Conservation (phyloP, 192 early-diverging fungal genomes). For the Backusella tuberculispora region DNA sequence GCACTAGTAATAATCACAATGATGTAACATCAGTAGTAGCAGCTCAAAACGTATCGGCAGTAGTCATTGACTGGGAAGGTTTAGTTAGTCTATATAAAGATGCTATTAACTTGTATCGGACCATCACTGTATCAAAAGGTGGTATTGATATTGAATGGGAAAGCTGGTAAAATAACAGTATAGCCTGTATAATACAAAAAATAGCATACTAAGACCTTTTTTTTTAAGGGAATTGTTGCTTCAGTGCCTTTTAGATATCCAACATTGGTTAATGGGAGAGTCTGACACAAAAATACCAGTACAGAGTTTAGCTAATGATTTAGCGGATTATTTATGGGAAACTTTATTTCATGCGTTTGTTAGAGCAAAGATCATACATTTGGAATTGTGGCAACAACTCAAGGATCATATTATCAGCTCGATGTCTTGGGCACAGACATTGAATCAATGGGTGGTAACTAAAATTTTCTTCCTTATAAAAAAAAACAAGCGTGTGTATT, state of each 20-base stretch:
- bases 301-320: slow-evolving; percentile 54
- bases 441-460: slow-evolving; percentile 74
- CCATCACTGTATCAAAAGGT: slow-evolving; percentile 51
- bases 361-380: slow-evolving; percentile 52
- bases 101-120: slow-evolving; percentile 66
- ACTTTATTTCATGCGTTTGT: slow-evolving; percentile 72
- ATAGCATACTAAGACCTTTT: no score
- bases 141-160: slow-evolving; percentile 58
- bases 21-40: background rate
- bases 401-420: slow-evolving; percentile 48
- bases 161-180: slow-evolving; percentile 46
- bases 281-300: slow-evolving; percentile 43
- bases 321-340: slow-evolving; percentile 71
- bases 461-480: background rate
- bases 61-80: slow-evolving; percentile 45
- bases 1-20: slow-evolving; percentile 19
- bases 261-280: slow-evolving; percentile 56
- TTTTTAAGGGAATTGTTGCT: slow-evolving; percentile 60
- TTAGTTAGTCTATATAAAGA: slow-evolving; percentile 66
- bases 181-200: background rate
- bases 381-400: slow-evolving; percentile 62
- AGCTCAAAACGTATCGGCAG: slow-evolving; percentile 12
- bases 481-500: background rate
- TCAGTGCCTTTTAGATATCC: slow-evolving; percentile 62
- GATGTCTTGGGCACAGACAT: slow-evolving; percentile 59